Conservation (phyloP, 2,329 filamentous ascomycete genomes). For the Hypoxylon sp. region DNA sequence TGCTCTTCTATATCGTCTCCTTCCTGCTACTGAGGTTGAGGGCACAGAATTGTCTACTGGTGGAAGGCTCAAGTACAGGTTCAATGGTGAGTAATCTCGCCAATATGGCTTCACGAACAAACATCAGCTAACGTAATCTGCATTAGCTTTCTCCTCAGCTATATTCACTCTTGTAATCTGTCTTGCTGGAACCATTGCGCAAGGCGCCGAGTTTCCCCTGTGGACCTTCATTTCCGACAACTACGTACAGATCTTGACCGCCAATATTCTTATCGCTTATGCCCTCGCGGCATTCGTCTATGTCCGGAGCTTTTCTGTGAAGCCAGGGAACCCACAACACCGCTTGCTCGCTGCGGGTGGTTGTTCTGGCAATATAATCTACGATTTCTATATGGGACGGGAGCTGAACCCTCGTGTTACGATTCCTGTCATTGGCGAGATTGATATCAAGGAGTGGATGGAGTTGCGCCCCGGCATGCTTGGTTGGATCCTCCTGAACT, state of each 20-base stretch:
- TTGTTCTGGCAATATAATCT: slow-evolving; percentile 85
- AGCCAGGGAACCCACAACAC: slow-evolving; percentile 77
- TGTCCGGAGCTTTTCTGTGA: slow-evolving; percentile 83
- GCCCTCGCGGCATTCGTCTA: slow-evolving; percentile 84
- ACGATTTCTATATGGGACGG: slow-evolving; percentile 97
- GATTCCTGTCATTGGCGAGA: slow-evolving; percentile 83
- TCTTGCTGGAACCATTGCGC: slow-evolving; percentile 79
- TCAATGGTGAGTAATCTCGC: slow-evolving; percentile 73
- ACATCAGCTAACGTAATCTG: slow-evolving; percentile 39
- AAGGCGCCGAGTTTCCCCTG: slow-evolving; percentile 86
- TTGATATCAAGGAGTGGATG: slow-evolving; percentile 92
- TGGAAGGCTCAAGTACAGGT: slow-evolving; percentile 83
- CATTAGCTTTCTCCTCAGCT: slow-evolving; percentile 80
- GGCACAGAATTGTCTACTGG: slow-evolving; percentile 80
- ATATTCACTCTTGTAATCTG: slow-evolving; percentile 79
- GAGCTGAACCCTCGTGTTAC: slow-evolving; percentile 91
- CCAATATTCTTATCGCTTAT: slow-evolving; percentile 84
- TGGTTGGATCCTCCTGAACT: slow-evolving; percentile 88
- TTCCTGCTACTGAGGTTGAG: slow-evolving; percentile 80
- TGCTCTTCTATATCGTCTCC: slow-evolving; percentile 78
- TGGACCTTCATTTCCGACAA: slow-evolving; percentile 97
- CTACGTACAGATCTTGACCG: slow-evolving; percentile 86
- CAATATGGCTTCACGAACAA: background rate
- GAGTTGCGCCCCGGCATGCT: slow-evolving; percentile 94
- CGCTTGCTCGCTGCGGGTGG: slow-evolving; percentile 88